Base-by-base conservation (phyloP, 2,329 filamentous ascomycete species). In the Phyllosticta citribraziliensis region DNA sequence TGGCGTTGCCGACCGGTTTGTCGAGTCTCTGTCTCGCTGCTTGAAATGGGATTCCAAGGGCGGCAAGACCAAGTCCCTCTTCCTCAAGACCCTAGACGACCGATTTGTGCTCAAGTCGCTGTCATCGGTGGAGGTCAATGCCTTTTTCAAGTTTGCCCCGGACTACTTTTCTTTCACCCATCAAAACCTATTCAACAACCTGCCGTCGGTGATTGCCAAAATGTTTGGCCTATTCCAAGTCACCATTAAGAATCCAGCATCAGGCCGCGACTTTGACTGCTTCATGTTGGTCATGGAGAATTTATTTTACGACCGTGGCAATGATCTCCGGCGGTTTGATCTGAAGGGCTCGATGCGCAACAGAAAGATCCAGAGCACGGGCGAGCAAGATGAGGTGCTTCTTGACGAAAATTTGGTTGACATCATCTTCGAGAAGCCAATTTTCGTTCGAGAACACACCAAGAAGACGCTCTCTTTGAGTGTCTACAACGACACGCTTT, bases 141-240 rank as follows among this genome's bases (percentile, higher is more conserved):
- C 94, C 0, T 99, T 99, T 74, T 82, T 97, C 66, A 88, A 88
- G 67, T 99, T 99, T 70, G 95, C 94, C 0, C 94, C 94, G 1
- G 91, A 93, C 47, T 99, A 99, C 76, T 99, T 99, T 73, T 88
- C 87, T 68, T 96, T 99, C 72, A 97, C 97, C 87, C 91, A 91
- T 12, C 90, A 97, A 71, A 92, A 91, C 6, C 81, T 99, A 17
- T 99, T 99, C 77, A 92, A 96, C 69, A 92, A 74, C 67, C 80
- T 99, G 2, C 94, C 94, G 0, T 96, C 91, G 1, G 94, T 96
- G 52, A 99, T 99, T 69, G 94, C 94, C 30, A 99, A 99, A 78
- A 99, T 99, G 94, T 84, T 99, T 59, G 94, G 94, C 0, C 95
- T 99, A 73, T 99, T 96, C 77, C 93, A 97, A 68, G 88, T 99